These are phyloP conservation scores for Neopestalotiopsis clavispora DNA, from an alignment of 2,329 filamentous ascomycete genomes.

Conservation along the genomic window DNA sequence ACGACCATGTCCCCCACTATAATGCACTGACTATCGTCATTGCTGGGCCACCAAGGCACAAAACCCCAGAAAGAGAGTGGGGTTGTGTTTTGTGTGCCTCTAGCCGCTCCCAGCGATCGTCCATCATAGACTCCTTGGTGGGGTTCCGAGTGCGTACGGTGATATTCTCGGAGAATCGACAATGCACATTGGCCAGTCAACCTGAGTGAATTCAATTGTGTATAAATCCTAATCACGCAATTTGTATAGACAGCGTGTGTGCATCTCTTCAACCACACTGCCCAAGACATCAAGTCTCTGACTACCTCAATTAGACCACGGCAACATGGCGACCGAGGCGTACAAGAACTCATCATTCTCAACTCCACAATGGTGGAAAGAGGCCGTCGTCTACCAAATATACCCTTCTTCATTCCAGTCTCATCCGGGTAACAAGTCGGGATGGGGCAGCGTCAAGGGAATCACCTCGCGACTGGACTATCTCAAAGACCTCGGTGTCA, in stretches of 20 bases:
- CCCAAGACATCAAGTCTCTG: background rate
- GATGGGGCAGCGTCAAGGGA: slow-evolving; percentile 67
- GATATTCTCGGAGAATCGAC: slow-evolving; percentile 16
- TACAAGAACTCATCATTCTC: slow-evolving; percentile 17
- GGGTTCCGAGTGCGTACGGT: slow-evolving; percentile 1
- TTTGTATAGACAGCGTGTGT: background rate
- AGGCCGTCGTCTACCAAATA: slow-evolving; percentile 62
- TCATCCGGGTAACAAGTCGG: slow-evolving; percentile 55
- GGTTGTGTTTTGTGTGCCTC: background rate
- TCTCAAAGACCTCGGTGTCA: slow-evolving; percentile 62
- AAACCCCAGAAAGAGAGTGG: background rate
- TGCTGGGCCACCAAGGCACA: background rate
- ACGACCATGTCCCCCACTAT: background rate
- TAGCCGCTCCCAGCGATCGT: background rate
- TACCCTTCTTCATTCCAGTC: slow-evolving; percentile 64
- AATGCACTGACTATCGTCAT: background rate
- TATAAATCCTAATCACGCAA: background rate
- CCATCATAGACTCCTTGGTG: slow-evolving; percentile 1
- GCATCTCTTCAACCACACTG: background rate
- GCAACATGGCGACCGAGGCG: slow-evolving; percentile 18
- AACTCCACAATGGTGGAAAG: slow-evolving; percentile 56
- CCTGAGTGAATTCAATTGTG: background rate
- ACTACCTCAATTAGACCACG: background rate
- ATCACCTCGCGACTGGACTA: slow-evolving; percentile 67
- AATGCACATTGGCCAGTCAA: background rate